These are phyloP conservation scores for Actinidia chinensis DNA, from an alignment of 179 eudicot species.

Conservation along the genomic window DNA sequence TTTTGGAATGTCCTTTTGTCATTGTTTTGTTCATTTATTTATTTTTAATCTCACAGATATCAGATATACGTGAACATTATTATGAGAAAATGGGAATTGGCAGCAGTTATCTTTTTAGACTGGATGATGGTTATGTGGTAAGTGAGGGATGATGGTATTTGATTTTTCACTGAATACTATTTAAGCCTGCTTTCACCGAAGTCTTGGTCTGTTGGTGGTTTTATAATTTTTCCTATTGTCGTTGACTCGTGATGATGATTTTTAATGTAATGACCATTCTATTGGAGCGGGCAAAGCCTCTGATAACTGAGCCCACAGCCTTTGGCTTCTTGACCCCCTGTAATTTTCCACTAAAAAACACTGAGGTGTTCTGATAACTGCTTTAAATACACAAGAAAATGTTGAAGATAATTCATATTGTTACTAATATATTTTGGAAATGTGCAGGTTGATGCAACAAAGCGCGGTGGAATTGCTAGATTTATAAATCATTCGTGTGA, in stretches of 20 bases:
- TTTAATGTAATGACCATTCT: neutral
- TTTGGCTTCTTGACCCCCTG: neutral
- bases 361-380: neutral
- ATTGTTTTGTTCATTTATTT: neutral
- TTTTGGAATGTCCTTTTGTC: neutral
- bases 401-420: neutral
- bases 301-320: neutral
- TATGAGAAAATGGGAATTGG: conserved; percentile 99
- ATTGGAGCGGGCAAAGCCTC: neutral
- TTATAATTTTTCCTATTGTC: neutral
- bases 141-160: neutral
- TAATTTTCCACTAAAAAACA: neutral
- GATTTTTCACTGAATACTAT: neutral
- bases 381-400: neutral
- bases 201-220: neutral
- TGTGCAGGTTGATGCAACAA: conserved; percentile 96
- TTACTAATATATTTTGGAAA: neutral
- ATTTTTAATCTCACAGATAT: conserved; percentile 48
- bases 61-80: conserved; percentile 86
- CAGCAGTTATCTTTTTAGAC: conserved; percentile 96
- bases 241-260: neutral
- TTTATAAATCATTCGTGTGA: conserved; percentile 98
- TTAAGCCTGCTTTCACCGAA: conserved; percentile 6
- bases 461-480: conserved; percentile 98
- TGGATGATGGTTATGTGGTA: conserved; percentile 99